Evolutionary conservation across 1,284 basidiomycete species (phyloP), one percentile per base, ranked within the genome.

Genomic region (Sporisorium sorghi): DNA sequence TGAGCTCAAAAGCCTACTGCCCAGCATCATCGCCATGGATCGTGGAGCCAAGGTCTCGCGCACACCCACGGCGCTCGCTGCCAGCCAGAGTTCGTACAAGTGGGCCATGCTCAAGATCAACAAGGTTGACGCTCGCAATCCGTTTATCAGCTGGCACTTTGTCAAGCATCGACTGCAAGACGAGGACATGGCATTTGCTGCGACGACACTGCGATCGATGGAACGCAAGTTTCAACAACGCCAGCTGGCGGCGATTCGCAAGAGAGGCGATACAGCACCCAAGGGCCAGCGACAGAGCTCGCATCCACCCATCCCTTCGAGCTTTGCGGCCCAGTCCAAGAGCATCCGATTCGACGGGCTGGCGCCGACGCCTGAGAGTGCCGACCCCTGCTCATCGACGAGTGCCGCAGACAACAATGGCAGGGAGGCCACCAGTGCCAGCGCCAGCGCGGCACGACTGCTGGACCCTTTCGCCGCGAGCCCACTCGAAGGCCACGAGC

Each of bases 131-230:
- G 75, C 80, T 0, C 71, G 77, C 33, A 83, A 83, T 33, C 82
- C 82, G 5, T 83, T 83, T 63, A 74, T 83, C 57, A 68, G 63
- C 46, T 77, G 74, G 72, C 58, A 65, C n/a, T 75, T 81, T 58
- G 76, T 83, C 39, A 78, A 79, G 55, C 53, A 53, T 4, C 51
- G 77, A 43, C 57, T 83, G 30, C 66, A 74, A 30, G 76, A 81
- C 30, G 73, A 73, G 14, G 82, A 83, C 19, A 56, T 83, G 58
- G 64, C 76, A 10, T 73, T 76, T 35, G 67, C 79, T 23, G 70
- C 67, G 19, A 61, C 73, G 26, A 52, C 58, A 5, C 42, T 83
- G 50, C 70, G 81, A 14, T 56, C 73, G 11, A 62, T 70, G 48
- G 82, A 83, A 44, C 58, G 76, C 28, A 68, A 61, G 28, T 78